phyloP scores from a whole-genome alignment of 129 eudicot genomes.

The Kitagawia praeruptora region DNA sequence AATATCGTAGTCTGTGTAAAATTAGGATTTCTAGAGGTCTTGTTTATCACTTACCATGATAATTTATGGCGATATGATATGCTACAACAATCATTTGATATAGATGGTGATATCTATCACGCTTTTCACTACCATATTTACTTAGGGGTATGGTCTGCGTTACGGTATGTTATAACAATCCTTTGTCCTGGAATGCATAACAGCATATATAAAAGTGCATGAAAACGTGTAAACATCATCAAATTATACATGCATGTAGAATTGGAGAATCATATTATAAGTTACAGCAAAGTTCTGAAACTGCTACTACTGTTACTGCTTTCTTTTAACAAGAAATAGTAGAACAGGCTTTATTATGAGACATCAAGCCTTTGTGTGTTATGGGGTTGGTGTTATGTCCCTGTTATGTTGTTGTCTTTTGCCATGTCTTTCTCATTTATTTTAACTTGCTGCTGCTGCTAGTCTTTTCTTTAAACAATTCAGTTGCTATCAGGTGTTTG shows the following conservation, averaged over 20 bases:
- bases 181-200: too few relatives aligned
- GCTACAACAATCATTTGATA: too few relatives aligned
- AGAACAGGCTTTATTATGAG: slow-evolving; percentile 2
- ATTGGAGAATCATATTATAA: not conserved
- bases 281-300: not conserved
- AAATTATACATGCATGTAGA: not conserved
- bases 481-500: slow-evolving; percentile 4
- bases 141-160: too few relatives aligned
- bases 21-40: too few relatives aligned
- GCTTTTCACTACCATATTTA: too few relatives aligned
- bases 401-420: not conserved
- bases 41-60: too few relatives aligned
- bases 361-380: slow-evolving; percentile 3
- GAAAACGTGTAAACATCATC: slow-evolving; percentile 5
- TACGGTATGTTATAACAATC: too few relatives aligned
- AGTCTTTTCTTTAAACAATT: slow-evolving; percentile 4
- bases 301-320: slow-evolving; percentile 1
- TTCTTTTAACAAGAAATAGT: not conserved
- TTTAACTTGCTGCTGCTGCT: not conserved
- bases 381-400: not conserved
- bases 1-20: too few relatives aligned
- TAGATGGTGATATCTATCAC: too few relatives aligned
- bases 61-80: too few relatives aligned
- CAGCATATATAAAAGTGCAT: not conserved
- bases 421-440: not conserved